Percentiles rank a stretch among this genome's conserved stretches.
Evolutionary conservation across 2,329 filamentous ascomycete genomes (phyloP).

Genomic region (Pseudocercospora cruenta): DNA sequence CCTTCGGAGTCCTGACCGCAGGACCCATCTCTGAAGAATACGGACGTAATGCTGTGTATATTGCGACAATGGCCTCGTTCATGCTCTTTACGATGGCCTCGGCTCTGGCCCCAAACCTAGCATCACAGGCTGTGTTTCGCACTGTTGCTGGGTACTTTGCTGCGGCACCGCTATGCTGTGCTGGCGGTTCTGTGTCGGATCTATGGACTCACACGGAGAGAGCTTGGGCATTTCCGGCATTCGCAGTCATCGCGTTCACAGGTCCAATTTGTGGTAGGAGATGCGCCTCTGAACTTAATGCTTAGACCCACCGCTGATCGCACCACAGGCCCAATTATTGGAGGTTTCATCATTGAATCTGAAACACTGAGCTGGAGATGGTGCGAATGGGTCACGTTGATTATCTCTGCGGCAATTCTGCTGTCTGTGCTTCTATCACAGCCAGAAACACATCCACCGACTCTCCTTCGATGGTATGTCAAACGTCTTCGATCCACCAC

Average conservation of each 20-base stretch:
- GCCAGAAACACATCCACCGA: background rate
- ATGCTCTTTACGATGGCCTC: background rate
- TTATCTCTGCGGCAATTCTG: constrained; percentile 42
- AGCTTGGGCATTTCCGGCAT: constrained; percentile 44
- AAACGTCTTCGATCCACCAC: background rate
- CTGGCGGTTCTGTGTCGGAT: constrained; percentile 46
- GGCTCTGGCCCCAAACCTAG: constrained; percentile 17
- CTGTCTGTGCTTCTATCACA: constrained; percentile 40
- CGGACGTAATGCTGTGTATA: constrained; percentile 33
- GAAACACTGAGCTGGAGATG: constrained; percentile 21
- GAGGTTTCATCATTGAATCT: constrained; percentile 11
- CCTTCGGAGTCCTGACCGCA: constrained; percentile 41
- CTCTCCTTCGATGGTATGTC: background rate
- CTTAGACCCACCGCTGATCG: background rate
- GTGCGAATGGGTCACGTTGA: constrained; percentile 13
- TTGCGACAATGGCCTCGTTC: constrained; percentile 2
- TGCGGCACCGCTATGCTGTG: constrained; percentile 34
- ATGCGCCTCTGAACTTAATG: background rate
- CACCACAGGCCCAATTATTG: background rate
- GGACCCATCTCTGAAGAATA: constrained; percentile 45
- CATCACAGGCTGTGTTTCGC: constrained; percentile 25
- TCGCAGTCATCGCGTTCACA: constrained; percentile 51
- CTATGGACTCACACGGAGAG: constrained; percentile 4
- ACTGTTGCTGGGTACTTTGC: constrained; percentile 10
- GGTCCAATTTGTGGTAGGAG: constrained; percentile 42